Evolutionary conservation across 495 filamentous ascomycete species (phyloP), one percentile per base, ranked within the genome.

Genomic region (Penicillium cataractarum): DNA sequence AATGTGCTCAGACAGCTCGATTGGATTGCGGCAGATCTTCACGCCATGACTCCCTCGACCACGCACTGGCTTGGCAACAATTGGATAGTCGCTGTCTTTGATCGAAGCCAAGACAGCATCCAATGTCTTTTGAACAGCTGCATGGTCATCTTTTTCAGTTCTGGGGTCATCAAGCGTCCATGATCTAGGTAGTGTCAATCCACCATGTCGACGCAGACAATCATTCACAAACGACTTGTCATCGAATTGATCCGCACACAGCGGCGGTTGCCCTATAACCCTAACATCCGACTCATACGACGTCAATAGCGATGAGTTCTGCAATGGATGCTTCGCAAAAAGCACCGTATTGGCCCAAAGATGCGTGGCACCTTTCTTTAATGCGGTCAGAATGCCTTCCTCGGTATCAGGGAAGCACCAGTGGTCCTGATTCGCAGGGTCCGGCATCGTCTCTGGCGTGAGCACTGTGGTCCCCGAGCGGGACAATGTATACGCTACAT

Each of bases 271-370:
- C 8, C 71, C 75, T 24, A 75, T 37, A 10, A 78, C 68, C 10
- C 40, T 57, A 4, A 76, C n/a, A 15, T 42, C 9, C 15, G 48
- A 54, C 33, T 70, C 65, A n/a, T 59, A 53, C 32, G 63, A 51
- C 7, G 46, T 60, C 15, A 76, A 58, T 27, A 24, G 29, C 3
- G 48, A 17, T 1, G 73, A 75, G 0, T 55, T 62, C 55, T 77
- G 75, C 12, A 77, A 35, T 2, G 75, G 71, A 54, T 77, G 73
- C 24, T 69, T 64, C 8, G 66, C 55, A 33, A 76, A 77, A n/a
- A 76, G 57, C 21, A 74, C 68, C 6, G 75, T 76, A 31, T 76
- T 77, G 0, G 73, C 75, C 75, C 75, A 77, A 6, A 76, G 55
- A 58, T 74, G 72, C 7, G 75, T 77, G 4, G 72, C 72, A 1